Base-by-base conservation (phyloP, 768 basidiomycete genomes). In the Galerina sulciceps region DNA sequence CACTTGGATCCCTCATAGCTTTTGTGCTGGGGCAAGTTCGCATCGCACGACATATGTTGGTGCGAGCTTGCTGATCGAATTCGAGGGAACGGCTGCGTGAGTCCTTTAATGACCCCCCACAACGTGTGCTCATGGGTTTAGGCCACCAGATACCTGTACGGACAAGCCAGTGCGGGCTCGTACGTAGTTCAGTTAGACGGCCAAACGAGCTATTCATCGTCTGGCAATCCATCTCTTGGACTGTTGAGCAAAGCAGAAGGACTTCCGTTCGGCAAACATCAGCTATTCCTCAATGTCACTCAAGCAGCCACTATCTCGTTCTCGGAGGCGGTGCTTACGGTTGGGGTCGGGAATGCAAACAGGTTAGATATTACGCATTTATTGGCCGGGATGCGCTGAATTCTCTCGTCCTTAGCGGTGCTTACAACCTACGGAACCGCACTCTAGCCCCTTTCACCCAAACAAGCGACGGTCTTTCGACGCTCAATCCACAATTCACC, bases 1-100 rank as follows among this genome's bases (percentile, higher is more conserved):
- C 10, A 57, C 55, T 14, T 57, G 40, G 20, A 31, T 42, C 35
- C 55, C 55, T 2, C 55, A 57, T 31, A 49, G 15, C 5, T 57
- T 57, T 18, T 57, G 55, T 15, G 26, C 41, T 17, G 55, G 55
- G 9, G 15, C 31, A 17, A 47, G 46, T 36, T 50, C 46, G 14
- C 36, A 47, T 11, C 37, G 47, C n/a, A 41, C 55, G 1, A 38
- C 55, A 3, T 57, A 41, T 23, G 17, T 20, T 13, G 47, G 48
- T 17, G 55, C 55, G 5, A 57, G 55, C 15, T 0, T 57, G 37
- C 49, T 37, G 17, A 14, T 57, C 20, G 37, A 57, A 17, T 57
- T 57, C 15, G 15, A 26, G 9, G 55, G 55, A 11, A 57, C 55
- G 10, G 46, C 55, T 41, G 55, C 46, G 55, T 57, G 55, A 57